Evolutionary conservation across 2,329 filamentous ascomycete genomes (phyloP), one percentile per base, ranked within the genome.

Genomic region (Colletotrichum phormii): DNA sequence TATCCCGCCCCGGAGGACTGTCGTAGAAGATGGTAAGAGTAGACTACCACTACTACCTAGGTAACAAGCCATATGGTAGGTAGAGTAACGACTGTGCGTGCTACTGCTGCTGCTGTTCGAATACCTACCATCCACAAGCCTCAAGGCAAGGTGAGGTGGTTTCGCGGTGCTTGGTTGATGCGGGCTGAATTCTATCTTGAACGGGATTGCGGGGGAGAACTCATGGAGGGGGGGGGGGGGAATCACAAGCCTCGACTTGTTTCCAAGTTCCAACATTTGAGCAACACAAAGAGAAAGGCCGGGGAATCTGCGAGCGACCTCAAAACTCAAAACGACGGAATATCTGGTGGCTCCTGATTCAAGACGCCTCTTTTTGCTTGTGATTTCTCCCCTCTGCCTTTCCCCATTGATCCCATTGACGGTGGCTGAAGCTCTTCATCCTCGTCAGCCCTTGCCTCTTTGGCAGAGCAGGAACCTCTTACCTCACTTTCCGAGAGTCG

Each of bases 131-230:
- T 15, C 13, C 42, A 49, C 42, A n/a, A 42, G 37, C 37, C 37
- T 42, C 15, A 18, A 42, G 18, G 42, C 18, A 49, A 49, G 42
- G 42, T n/a, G 42, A 49, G 42, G 42, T 49, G 42, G 42, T 49
- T 49, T 18, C 49, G 57, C 67, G 46, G 57, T 26, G 35, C 61
- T 6, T 49, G 53, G 66, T 53, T 64, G 59, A 53, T 72, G 66
- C 70, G 60, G 70, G 31, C 60, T 70, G 70, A 72, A 72, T 66
- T 70, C 66, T 70, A 72, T 72, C 70, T 70, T 60, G 60, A 61
- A 72, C 66, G 54, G 65, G 65, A 61, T 64, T 72, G 54, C 70
- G 70, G 70, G 70, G 69, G 35, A 60, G 26, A n/a, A 55, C 13
- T 42, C 37, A 5, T 15, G 5, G 37, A 42, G 35, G 12, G 35